These are phyloP conservation scores for Acorus gramineus DNA, from an alignment of 106 monocot genomes.

Conservation along the genomic window DNA sequence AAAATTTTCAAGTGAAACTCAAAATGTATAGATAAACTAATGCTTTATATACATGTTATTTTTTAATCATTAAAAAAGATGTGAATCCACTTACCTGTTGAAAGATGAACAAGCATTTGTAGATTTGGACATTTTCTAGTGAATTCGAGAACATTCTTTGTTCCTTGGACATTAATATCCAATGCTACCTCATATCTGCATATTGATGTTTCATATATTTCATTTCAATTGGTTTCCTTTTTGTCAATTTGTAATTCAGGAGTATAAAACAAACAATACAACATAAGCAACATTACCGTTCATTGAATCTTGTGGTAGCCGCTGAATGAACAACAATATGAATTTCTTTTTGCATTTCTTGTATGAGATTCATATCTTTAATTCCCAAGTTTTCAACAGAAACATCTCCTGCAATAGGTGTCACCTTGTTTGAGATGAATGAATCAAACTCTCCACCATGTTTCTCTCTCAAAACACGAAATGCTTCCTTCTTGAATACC, in stretches of 20 bases:
- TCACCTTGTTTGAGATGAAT: neutral
- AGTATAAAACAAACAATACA: neutral
- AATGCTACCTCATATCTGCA: neutral
- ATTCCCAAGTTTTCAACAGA: neutral
- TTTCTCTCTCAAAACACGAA: neutral
- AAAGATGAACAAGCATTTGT: neutral
- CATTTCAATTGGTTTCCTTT: neutral
- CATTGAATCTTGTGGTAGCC: neutral
- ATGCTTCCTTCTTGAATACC: neutral
- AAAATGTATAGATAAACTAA: neutral
- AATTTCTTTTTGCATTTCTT: neutral
- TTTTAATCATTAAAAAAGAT: neutral
- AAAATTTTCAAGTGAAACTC: neutral
- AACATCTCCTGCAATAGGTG: neutral
- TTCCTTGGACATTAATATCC: neutral
- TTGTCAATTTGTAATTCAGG: neutral
- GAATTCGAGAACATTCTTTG: neutral
- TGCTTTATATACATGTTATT: too few relatives aligned
- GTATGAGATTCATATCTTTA: neutral
- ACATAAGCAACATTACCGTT: neutral
- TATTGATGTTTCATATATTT: neutral
- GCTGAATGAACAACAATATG: neutral
- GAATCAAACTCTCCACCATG: neutral
- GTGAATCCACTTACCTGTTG: neutral
- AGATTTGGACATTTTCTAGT: neutral